phyloP scores from a whole-genome alignment of 2,329 filamentous ascomycete genomes.

The Penicillium thymicola region DNA sequence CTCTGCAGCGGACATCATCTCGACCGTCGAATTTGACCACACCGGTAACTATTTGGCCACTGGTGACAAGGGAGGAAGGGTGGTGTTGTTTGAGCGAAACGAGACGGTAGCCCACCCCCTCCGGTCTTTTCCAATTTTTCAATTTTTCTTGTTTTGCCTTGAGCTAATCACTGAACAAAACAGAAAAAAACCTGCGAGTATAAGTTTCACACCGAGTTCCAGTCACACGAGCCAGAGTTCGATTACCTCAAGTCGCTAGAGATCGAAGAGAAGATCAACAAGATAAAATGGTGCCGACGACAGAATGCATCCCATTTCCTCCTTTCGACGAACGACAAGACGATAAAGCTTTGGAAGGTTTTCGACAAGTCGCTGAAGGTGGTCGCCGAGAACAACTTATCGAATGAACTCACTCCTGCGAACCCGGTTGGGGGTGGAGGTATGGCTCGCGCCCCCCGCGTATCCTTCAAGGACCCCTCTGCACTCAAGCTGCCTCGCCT shows the following conservation, averaged over 20 bases:
- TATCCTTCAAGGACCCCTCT: slow-evolving; percentile 73
- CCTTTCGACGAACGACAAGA: slow-evolving; percentile 98
- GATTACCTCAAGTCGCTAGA: slow-evolving; percentile 99
- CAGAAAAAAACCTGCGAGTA: slow-evolving; percentile 99
- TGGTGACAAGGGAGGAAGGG: slow-evolving; percentile 51
- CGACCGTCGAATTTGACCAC: slow-evolving; percentile 53
- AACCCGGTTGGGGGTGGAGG: slow-evolving; percentile 71
- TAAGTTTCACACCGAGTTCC: slow-evolving; percentile 99
- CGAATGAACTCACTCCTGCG: slow-evolving; percentile 82
- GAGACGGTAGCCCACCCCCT: slow-evolving; percentile 66
- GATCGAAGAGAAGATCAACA: slow-evolving; percentile 99
- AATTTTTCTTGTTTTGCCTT: background rate
- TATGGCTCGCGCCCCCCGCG: slow-evolving; percentile 67
- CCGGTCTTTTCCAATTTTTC: background rate
- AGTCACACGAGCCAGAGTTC: slow-evolving; percentile 98
- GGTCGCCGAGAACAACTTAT: slow-evolving; percentile 97
- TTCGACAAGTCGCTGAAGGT: slow-evolving; percentile 99
- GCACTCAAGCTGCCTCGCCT: slow-evolving; percentile 92
- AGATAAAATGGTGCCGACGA: slow-evolving; percentile 99
- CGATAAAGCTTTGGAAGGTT: slow-evolving; percentile 99
- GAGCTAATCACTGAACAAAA: slow-evolving; percentile 31
- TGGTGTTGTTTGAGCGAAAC: slow-evolving; percentile 65
- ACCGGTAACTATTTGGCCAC: slow-evolving; percentile 53
- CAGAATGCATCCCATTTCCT: slow-evolving; percentile 99
- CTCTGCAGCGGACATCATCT: slow-evolving; percentile 49